A percentile compares a stretch with the other conserved stretches of the same genome.
These are phyloP conservation scores for Penicillium sp. DNA, from an alignment of 2,329 filamentous ascomycete genomes.

Conservation along the genomic window DNA sequence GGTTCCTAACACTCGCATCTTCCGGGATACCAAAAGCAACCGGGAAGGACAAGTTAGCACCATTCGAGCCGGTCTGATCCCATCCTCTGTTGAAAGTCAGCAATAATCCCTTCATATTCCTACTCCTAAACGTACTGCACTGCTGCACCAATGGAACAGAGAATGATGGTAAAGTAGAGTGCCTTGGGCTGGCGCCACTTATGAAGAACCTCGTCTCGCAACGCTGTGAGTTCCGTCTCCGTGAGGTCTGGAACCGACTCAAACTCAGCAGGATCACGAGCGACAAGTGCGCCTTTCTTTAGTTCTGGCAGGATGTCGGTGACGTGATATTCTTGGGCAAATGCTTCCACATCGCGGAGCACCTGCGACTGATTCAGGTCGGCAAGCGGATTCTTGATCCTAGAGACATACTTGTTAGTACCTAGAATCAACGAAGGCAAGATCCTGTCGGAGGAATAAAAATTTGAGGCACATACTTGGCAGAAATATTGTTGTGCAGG, in stretches of 20 bases:
- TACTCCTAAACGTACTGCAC: constrained; percentile 52
- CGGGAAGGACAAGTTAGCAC: constrained; percentile 53
- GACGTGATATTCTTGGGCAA: constrained; percentile 42
- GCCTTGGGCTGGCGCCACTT: constrained; percentile 51
- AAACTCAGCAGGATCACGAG: constrained; percentile 49
- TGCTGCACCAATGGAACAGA: constrained; percentile 53
- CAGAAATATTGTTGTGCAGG: constrained; percentile 28
- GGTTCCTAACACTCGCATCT: constrained; percentile 43
- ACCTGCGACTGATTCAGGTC: constrained; percentile 39
- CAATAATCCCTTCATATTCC: neutral
- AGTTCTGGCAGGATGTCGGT: constrained; percentile 42
- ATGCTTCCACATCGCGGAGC: constrained; percentile 45
- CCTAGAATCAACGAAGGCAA: constrained; percentile 4
- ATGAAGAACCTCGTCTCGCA: constrained; percentile 48
- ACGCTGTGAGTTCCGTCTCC: constrained; percentile 21
- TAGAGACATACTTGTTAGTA: constrained; percentile 15
- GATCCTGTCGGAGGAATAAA: neutral
- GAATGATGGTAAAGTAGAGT: constrained; percentile 52
- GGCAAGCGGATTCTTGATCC: constrained; percentile 49
- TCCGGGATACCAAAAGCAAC: constrained; percentile 47
- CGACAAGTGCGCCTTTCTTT: constrained; percentile 50
- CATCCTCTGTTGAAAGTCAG: constrained; percentile 25
- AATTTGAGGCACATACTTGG: constrained; percentile 18
- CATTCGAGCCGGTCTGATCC: constrained; percentile 37
- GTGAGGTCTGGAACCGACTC: constrained; percentile 46